A percentile compares a stretch with the other conserved stretches of the same genome.
Evolutionary conservation across 1,284 basidiomycete species (phyloP).

Genomic region (Malassezia pachydermatis): DNA sequence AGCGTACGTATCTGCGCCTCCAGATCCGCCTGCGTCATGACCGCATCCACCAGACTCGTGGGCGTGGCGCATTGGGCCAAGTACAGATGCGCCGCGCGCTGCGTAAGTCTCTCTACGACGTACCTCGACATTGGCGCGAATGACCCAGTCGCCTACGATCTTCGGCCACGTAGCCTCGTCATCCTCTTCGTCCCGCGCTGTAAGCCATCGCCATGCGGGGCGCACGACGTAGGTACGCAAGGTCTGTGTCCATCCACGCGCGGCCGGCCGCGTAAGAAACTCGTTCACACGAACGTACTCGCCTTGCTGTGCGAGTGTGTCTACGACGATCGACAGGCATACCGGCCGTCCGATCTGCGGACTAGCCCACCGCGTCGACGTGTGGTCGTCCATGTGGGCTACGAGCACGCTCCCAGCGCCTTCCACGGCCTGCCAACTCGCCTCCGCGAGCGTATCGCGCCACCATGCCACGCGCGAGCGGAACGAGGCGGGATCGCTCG

Average conservation of each 20-base stretch:
- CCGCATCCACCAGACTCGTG: not conserved
- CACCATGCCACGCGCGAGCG: constrained; percentile 77
- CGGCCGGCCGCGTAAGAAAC: constrained; percentile 3
- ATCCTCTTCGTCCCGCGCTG: constrained; percentile 49
- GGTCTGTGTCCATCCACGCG: not conserved
- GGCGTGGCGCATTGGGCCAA: not conserved
- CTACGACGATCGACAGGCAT: constrained; percentile 64
- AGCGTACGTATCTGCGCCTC: not conserved
- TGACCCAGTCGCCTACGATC: constrained; percentile 64
- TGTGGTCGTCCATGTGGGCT: constrained; percentile 55
- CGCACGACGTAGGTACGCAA: not conserved
- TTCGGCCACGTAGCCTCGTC: constrained; percentile 60
- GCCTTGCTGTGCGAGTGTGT: not conserved
- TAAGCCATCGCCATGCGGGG: constrained; percentile 16
- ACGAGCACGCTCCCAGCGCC: constrained; percentile 52
- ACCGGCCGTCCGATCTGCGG: constrained; percentile 63
- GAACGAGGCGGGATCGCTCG: constrained; percentile 73
- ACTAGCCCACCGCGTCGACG: constrained; percentile 23
- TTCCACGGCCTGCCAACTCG: constrained; percentile 50
- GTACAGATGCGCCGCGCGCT: constrained; percentile 7
- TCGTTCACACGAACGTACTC: not conserved
- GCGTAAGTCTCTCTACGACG: constrained; percentile 7
- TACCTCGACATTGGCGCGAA: constrained; percentile 60
- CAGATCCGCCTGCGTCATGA: constrained; percentile 8
- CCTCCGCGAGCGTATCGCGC: constrained; percentile 60